These are phyloP conservation scores for Ascochyta fabae DNA, from an alignment of 2,329 filamentous ascomycete species.

Conservation along the genomic window DNA sequence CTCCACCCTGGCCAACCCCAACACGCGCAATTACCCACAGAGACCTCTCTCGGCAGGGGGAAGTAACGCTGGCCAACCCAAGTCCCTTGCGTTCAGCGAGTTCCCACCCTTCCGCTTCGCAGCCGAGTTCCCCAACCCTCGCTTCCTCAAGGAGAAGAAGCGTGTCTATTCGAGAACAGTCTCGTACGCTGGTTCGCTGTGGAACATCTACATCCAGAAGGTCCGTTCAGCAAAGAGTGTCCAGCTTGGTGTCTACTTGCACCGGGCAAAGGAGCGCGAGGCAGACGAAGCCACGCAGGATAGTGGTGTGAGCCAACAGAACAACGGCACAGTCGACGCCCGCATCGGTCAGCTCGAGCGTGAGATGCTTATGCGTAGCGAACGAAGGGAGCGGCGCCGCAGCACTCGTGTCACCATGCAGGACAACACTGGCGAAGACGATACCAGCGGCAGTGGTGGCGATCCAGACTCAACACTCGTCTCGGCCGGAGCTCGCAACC, in stretches of 20 bases:
- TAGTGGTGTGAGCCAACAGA: conserved; percentile 47
- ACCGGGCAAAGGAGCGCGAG: conserved; percentile 64
- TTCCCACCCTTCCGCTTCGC: conserved; percentile 66
- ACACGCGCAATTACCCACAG: conserved; percentile 36
- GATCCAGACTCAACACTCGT: conserved; percentile 51
- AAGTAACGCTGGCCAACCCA: conserved; percentile 45
- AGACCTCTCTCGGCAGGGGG: conserved; percentile 47
- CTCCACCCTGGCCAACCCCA: conserved; percentile 47
- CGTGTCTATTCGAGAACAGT: conserved; percentile 65
- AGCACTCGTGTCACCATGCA: conserved; percentile 29
- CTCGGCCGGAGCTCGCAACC: conserved; percentile 30
- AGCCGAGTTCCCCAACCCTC: conserved; percentile 63
- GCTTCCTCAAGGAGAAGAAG: conserved; percentile 64
- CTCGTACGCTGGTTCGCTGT: conserved; percentile 64
- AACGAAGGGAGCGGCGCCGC: conserved; percentile 42
- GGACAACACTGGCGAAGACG: conserved; percentile 44
- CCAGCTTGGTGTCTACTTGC: conserved; percentile 65
- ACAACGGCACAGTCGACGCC: conserved; percentile 58
- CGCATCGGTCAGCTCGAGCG: conserved; percentile 62
- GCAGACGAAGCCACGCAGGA: conserved; percentile 52
- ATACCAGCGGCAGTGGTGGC: conserved; percentile 55
- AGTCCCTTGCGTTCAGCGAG: conserved; percentile 57
- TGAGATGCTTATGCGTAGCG: conserved; percentile 57
- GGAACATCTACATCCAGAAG: conserved; percentile 70
- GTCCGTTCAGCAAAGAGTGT: conserved; percentile 61